phyloP scores from a whole-genome alignment of 1,284 basidiomycete genomes.

The Trichosporon coremiiforme region DNA sequence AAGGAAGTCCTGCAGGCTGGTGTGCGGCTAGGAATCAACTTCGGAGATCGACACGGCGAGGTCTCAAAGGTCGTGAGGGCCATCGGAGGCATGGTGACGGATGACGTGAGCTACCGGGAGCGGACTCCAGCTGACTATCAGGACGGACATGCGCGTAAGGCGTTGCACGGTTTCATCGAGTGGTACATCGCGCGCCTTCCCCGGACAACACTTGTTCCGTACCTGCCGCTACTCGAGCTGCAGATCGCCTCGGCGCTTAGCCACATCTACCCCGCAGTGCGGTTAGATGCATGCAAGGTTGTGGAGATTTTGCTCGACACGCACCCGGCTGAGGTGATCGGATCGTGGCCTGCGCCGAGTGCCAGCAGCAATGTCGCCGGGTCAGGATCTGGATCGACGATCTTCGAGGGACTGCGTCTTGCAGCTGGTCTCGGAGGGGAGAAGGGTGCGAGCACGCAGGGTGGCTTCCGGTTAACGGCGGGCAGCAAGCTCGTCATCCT shows the following conservation, averaged over 20 bases:
- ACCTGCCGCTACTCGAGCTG: slow-evolving; percentile 72
- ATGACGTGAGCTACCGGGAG: slow-evolving; percentile 65
- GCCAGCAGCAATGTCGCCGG: neutral
- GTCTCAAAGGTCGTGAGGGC: slow-evolving; percentile 68
- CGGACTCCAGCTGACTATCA: slow-evolving; percentile 33
- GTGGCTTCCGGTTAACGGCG: slow-evolving; percentile 41
- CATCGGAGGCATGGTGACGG: slow-evolving; percentile 71
- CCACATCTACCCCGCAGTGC: slow-evolving; percentile 91
- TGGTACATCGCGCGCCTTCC: slow-evolving; percentile 74
- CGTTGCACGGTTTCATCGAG: slow-evolving; percentile 58
- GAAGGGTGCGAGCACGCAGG: slow-evolving; percentile 46
- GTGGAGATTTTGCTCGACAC: slow-evolving; percentile 75
- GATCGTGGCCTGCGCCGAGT: slow-evolving; percentile 64
- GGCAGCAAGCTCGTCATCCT: slow-evolving; percentile 48
- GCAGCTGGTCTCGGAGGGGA: slow-evolving; percentile 52
- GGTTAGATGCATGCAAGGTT: slow-evolving; percentile 83
- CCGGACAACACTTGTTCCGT: slow-evolving; percentile 65
- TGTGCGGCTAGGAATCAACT: slow-evolving; percentile 62
- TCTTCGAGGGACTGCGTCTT: slow-evolving; percentile 53
- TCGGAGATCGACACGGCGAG: slow-evolving; percentile 53
- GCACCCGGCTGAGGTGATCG: slow-evolving; percentile 69
- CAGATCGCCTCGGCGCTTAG: slow-evolving; percentile 89
- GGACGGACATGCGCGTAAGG: slow-evolving; percentile 58
- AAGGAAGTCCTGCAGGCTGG: slow-evolving; percentile 75
- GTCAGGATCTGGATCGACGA: slow-evolving; percentile 31